Evolutionary conservation across 495 filamentous ascomycete genomes (phyloP), one percentile per base, ranked within the genome.

Genomic region (Aspergillus bridgeri): DNA sequence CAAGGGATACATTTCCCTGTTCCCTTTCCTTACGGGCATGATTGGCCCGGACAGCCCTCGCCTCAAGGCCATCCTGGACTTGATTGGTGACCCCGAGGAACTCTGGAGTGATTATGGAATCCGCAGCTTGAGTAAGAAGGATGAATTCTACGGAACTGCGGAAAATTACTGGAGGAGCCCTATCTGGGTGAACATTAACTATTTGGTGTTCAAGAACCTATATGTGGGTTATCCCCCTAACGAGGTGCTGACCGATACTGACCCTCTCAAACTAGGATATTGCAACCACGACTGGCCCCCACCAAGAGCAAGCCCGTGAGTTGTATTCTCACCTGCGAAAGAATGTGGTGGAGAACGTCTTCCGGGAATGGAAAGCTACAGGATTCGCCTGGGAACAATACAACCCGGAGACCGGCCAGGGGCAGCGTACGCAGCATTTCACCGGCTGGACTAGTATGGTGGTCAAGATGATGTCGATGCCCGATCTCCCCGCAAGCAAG

Each of bases 301-400:
- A 96, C 66, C 82, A 86, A 63, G 69, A 76, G 17, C 83, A 83
- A 47, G 90, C 93, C 15, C 75, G 74, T n/a, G 78, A 82, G 42
- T 80, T 96, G 53, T 98, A 96, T 72, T 83, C 77, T 22, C 72
- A 82, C 1, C 81, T 98, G 24, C 84, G 94, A 38, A 81, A 81
- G 64, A 97, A 96, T 65, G 74, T 98, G 43, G 90, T 98, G 29
- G 81, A 91, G 48, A 97, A 91, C 24, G 89, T 98, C 51, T 97
- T 88, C 77, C 77, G 84, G 42, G 83, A 85, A 66, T 98, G 94
- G 94, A 79, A 86, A 68, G 81, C 88, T 59, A 98, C 94, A 0
- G 92, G 93, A 18, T 98, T 97, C 71, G 94, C 95, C 9, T 98
- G 95, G 95, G 94, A 98, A 69, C 94, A 98, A 73, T 98, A 97